These are phyloP conservation scores for Penicillium salamii DNA, from an alignment of 495 filamentous ascomycete species.

Conservation along the genomic window DNA sequence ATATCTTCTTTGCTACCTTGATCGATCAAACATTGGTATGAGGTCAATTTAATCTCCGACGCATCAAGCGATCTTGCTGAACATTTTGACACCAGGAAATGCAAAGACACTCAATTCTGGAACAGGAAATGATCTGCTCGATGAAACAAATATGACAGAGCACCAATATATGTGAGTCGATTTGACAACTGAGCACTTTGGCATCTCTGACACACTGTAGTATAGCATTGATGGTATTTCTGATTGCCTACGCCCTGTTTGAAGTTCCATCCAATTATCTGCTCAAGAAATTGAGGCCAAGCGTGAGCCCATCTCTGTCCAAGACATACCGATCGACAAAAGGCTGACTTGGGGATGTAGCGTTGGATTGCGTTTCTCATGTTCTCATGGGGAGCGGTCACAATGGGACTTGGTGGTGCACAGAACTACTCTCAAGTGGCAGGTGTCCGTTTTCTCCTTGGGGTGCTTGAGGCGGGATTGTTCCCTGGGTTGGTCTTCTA, in stretches of 20 bases:
- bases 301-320: constrained; percentile 34
- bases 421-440: constrained; percentile 53
- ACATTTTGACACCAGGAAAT: constrained; percentile 54
- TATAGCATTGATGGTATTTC: constrained; percentile 69
- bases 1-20: constrained; percentile 64
- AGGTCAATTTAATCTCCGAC: not conserved
- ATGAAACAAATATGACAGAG: constrained; percentile 57
- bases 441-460: constrained; percentile 62
- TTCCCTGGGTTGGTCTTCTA: constrained; percentile 70
- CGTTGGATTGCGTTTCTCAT: constrained; percentile 68
- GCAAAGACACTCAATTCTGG: constrained; percentile 61
- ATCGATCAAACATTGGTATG: constrained; percentile 69
- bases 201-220: constrained; percentile 22
- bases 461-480: constrained; percentile 53
- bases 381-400: constrained; percentile 64
- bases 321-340: too few relatives aligned
- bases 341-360: too few relatives aligned
- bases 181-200: not conserved
- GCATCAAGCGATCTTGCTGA: not conserved
- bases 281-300: constrained; percentile 64
- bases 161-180: constrained; percentile 52
- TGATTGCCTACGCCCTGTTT: constrained; percentile 66
- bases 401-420: constrained; percentile 61
- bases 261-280: constrained; percentile 70
- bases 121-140: constrained; percentile 58